Conservation (phyloP, 83 land plant genomes). For the Picea mariana region DNA sequence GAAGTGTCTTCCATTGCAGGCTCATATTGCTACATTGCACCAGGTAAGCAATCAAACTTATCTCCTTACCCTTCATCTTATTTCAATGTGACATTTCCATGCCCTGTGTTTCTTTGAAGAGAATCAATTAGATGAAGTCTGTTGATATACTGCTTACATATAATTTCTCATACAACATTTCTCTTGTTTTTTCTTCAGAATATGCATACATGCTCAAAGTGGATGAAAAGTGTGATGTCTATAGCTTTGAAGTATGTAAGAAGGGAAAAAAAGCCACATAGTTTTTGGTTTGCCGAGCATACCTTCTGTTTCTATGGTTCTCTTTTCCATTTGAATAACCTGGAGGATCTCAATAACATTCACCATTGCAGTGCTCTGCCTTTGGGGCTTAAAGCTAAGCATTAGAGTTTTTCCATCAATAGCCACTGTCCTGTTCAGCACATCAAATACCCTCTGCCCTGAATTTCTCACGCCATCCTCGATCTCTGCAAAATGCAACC, state of each 20-base stretch:
- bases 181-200: conserved; percentile 29
- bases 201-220: conserved; percentile 63
- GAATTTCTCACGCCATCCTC: too few species aligned
- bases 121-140: background rate
- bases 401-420: too few species aligned
- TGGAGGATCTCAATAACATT: too few species aligned
- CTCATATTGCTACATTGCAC: conserved; percentile 80
- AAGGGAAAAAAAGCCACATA: too few species aligned
- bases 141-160: background rate
- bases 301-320: too few species aligned
- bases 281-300: too few species aligned
- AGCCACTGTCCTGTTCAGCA: too few species aligned
- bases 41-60: conserved; percentile 28
- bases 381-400: too few species aligned
- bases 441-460: too few species aligned
- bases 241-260: conserved; percentile 63
- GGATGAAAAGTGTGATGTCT: conserved; percentile 68
- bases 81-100: background rate
- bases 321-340: too few species aligned
- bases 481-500: too few species aligned
- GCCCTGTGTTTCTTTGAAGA: background rate
- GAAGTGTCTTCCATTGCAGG: conserved; percentile 75
- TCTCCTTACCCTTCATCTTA: background rate
- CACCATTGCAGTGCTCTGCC: too few species aligned
- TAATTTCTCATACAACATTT: background rate